phyloP scores from a whole-genome alignment of 306 rosid genomes.

The Acacia melanoxylon region DNA sequence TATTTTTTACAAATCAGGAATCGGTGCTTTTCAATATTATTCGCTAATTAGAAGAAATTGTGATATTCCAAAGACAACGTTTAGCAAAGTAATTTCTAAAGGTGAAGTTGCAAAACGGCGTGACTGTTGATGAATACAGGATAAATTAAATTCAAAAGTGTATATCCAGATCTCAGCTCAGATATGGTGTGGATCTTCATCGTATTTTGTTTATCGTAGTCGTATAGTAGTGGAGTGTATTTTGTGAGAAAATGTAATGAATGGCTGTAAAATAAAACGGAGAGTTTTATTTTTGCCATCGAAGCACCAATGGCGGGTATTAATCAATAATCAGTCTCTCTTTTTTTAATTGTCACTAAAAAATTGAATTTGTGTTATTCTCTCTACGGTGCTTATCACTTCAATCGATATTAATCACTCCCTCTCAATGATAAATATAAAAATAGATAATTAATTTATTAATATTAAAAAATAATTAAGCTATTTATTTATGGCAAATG shows the following conservation, averaged over 20 bases:
- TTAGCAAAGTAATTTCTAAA: background rate
- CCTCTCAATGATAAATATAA: no score
- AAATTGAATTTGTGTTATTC: no score
- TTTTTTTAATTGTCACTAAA: no score
- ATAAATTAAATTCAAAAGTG: background rate
- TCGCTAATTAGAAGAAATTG: background rate
- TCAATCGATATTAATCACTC: no score
- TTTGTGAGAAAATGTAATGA: background rate
- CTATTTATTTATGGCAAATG: no score
- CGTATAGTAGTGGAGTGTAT: background rate
- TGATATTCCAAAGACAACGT: background rate
- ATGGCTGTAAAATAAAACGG: background rate
- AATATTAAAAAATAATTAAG: no score
- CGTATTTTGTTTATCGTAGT: background rate
- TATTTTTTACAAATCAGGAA: background rate
- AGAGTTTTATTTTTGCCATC: background rate
- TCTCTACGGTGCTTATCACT: accelerated
- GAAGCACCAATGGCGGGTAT: no score
- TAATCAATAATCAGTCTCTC: no score
- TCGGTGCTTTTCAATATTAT: background rate
- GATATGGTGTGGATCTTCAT: background rate
- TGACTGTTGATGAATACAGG: background rate
- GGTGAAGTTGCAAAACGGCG: background rate
- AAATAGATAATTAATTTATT: no score
- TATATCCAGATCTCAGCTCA: background rate